A percentile compares a stretch with the other conserved stretches of the same genome.
phyloP scores from a whole-genome alignment of 495 filamentous ascomycete species.

The Hypoxylon fuscum region DNA sequence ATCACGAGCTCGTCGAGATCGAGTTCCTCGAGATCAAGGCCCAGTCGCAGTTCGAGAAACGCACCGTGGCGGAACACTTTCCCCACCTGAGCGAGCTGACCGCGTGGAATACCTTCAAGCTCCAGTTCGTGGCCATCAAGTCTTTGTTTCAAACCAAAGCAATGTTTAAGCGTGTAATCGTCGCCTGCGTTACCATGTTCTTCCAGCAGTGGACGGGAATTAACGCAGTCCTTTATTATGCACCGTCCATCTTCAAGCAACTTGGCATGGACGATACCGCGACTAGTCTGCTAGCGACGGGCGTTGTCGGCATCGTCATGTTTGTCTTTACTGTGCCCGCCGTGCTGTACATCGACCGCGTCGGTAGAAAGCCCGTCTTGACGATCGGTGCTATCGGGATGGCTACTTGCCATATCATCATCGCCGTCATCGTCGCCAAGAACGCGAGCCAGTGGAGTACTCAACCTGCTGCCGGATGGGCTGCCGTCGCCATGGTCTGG shows the following conservation, averaged over 20 bases:
- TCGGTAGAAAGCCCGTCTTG: conserved; percentile 66
- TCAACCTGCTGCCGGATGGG: conserved; percentile 77
- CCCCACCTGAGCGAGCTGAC: conserved; percentile 70
- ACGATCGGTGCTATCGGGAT: conserved; percentile 66
- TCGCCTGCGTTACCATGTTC: conserved; percentile 74
- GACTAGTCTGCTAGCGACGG: conserved; percentile 76
- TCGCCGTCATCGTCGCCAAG: conserved; percentile 75
- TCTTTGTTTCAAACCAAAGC: conserved; percentile 75
- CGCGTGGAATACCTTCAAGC: conserved; percentile 68
- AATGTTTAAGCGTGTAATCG: conserved; percentile 78
- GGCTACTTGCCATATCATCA: conserved; percentile 72
- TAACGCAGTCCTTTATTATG: conserved; percentile 77
- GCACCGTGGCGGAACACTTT: conserved; percentile 74
- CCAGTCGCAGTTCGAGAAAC: conserved; percentile 81
- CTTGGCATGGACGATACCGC: conserved; percentile 72
- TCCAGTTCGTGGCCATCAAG: conserved; percentile 76
- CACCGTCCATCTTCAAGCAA: conserved; percentile 75
- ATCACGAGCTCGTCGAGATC: conserved; percentile 73
- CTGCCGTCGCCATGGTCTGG: conserved; percentile 81
- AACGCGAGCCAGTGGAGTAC: conserved; percentile 65
- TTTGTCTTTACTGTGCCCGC: conserved; percentile 73
- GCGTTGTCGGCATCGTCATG: conserved; percentile 83
- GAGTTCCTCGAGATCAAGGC: conserved; percentile 87
- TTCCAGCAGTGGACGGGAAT: conserved; percentile 83
- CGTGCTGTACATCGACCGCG: conserved; percentile 70